Evolutionary conservation across 495 filamentous ascomycete genomes (phyloP).

Genomic region (Penicillium desertorum): DNA sequence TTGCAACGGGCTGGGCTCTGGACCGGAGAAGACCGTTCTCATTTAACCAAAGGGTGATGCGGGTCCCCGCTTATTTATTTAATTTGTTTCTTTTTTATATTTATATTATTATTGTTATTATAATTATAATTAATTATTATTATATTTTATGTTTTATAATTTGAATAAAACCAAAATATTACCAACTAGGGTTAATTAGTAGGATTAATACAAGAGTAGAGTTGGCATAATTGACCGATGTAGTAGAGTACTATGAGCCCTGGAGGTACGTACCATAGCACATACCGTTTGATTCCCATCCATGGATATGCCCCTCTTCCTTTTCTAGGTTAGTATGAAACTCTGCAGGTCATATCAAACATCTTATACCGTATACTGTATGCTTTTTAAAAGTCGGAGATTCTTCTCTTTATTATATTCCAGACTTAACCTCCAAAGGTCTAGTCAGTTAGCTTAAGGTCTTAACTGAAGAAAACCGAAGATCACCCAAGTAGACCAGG

Average conservation of each 20-base stretch:
- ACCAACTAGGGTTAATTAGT: neutral
- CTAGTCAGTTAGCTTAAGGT: too few species aligned
- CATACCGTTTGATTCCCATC: neutral
- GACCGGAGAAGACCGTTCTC: slow-evolving; percentile 22
- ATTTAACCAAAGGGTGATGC: slow-evolving; percentile 29
- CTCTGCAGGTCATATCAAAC: slow-evolving; percentile 5
- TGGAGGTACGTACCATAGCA: too few species aligned
- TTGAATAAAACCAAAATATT: too few species aligned
- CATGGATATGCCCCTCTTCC: slow-evolving; percentile 16
- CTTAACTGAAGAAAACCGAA: too few species aligned
- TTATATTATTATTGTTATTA: neutral
- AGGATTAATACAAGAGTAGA: too few species aligned
- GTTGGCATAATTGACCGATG: too few species aligned
- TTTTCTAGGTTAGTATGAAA: slow-evolving; percentile 10
- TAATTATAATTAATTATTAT: neutral
- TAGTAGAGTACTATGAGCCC: too few species aligned
- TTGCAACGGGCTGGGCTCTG: slow-evolving; percentile 31
- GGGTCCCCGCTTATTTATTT: slow-evolving; percentile 16
- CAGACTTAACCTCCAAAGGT: too few species aligned
- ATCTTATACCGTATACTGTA: neutral
- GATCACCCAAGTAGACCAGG: neutral
- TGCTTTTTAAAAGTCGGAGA: too few species aligned
- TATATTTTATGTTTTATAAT: neutral
- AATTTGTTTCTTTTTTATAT: neutral
- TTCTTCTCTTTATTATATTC: too few species aligned